Conservation (phyloP, 2,329 filamentous ascomycete genomes). For the Tolypocladium cylindrosporum region DNA sequence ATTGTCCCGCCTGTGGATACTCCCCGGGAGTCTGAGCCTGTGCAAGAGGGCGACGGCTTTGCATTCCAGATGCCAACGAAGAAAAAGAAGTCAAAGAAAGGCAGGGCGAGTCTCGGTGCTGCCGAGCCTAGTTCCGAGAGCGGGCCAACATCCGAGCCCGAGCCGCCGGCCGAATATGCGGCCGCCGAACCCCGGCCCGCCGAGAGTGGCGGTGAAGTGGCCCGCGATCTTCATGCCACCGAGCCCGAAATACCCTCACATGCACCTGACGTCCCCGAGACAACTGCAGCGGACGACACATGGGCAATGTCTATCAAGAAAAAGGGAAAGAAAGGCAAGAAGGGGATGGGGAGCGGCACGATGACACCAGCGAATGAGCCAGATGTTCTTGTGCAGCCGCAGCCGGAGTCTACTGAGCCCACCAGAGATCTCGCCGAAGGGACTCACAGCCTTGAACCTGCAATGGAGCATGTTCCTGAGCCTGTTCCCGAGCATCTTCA, state of each 20-base stretch:
- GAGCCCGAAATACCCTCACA: neutral
- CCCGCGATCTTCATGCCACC: neutral
- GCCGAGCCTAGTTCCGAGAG: neutral
- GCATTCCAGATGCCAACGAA: constrained; percentile 30
- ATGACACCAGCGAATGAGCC: neutral
- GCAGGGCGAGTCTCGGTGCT: neutral
- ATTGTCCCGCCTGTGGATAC: neutral
- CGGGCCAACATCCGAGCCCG: neutral
- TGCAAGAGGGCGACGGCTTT: constrained; percentile 10
- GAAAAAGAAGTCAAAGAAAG: constrained; percentile 25
- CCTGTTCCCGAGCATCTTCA: neutral
- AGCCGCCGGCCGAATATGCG: neutral
- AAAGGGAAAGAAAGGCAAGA: constrained; percentile 28
- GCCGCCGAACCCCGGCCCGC: neutral
- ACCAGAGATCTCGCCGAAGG: too few relatives aligned
- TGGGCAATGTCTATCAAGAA: constrained; percentile 13
- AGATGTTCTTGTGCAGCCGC: neutral
- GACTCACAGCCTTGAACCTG: neutral
- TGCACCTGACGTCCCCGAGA: neutral
- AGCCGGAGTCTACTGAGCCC: neutral
- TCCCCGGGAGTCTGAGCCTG: neutral
- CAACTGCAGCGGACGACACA: constrained; percentile 4
- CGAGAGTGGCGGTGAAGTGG: neutral
- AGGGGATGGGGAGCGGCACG: constrained; percentile 9
- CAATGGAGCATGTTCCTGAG: neutral